Percentiles rank a stretch among this genome's conserved stretches.
Conservation (phyloP, 768 basidiomycete genomes). For the Austroboletus festivus region DNA sequence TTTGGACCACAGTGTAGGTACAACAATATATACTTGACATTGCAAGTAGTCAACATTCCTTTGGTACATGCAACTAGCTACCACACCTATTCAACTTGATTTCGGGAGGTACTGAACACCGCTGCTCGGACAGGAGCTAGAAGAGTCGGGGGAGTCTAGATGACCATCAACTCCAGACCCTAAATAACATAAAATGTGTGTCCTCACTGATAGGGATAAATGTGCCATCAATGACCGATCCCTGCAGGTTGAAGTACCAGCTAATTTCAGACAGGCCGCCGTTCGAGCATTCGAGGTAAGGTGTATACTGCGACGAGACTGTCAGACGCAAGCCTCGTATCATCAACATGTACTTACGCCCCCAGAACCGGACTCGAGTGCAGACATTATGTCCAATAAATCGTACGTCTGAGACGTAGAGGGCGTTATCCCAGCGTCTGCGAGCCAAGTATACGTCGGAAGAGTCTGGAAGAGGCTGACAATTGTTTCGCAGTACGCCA, state of each 20-base stretch:
- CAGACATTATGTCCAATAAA: conserved; percentile 49
- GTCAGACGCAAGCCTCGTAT: neutral
- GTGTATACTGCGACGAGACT: conserved; percentile 39
- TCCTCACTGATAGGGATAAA: conserved; percentile 59
- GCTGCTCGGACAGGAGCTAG: conserved; percentile 46
- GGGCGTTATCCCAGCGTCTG: conserved; percentile 71
- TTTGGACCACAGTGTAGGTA: too few species aligned
- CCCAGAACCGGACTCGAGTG: conserved; percentile 53
- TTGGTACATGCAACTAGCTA: neutral
- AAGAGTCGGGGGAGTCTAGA: conserved; percentile 47
- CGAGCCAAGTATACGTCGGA: conserved; percentile 73
- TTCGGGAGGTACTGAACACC: conserved; percentile 65
- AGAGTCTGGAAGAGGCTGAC: conserved; percentile 62
- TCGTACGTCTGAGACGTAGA: conserved; percentile 55
- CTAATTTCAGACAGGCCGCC: conserved; percentile 42
- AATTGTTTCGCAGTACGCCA: conserved; percentile 59
- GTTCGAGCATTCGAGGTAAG: conserved; percentile 44
- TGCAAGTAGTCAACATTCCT: too few species aligned
- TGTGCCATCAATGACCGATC: conserved; percentile 63
- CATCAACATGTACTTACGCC: conserved; percentile 30
- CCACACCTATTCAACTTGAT: conserved; percentile 17
- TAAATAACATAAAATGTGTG: neutral
- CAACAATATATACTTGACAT: too few species aligned
- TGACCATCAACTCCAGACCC: conserved; percentile 1
- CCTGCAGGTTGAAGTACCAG: conserved; percentile 64